phyloP scores from a whole-genome alignment of 2,329 filamentous ascomycete genomes.

The Fusarium haematococcum region DNA sequence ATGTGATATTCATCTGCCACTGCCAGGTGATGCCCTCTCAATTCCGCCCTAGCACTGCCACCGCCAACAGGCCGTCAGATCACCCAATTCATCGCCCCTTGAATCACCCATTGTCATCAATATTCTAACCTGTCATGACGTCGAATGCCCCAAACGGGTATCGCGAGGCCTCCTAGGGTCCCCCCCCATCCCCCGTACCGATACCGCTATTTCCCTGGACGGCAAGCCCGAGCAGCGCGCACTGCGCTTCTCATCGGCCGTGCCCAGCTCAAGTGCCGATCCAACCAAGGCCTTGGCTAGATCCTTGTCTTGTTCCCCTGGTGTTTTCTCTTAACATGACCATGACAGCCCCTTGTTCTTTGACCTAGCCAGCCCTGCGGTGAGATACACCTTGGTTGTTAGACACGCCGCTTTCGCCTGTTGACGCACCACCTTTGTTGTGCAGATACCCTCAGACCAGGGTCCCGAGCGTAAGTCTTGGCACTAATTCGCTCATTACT shows the following conservation, averaged over 20 bases:
- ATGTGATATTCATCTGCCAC: conserved; percentile 19
- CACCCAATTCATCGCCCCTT: conserved; percentile 3
- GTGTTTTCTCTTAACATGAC: conserved; percentile 26
- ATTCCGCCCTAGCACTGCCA: conserved; percentile 28
- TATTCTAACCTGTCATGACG: conserved; percentile 20
- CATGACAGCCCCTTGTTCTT: conserved; percentile 17
- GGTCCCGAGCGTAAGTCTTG: conserved; percentile 8
- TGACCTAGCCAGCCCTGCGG: conserved; percentile 2
- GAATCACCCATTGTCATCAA: neutral
- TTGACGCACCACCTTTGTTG: conserved; percentile 23
- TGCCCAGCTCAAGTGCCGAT: conserved; percentile 27
- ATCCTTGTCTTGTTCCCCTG: neutral
- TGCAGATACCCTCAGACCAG: conserved; percentile 24
- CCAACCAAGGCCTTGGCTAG: conserved; percentile 9
- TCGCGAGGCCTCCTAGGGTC: conserved; percentile 21
- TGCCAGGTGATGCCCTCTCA: neutral
- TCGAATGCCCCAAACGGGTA: conserved; percentile 25
- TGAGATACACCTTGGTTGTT: conserved; percentile 17
- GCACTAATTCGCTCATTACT: conserved; percentile 39
- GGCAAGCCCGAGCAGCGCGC: conserved; percentile 7
- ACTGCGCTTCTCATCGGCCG: conserved; percentile 30
- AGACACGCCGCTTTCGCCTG: conserved; percentile 14
- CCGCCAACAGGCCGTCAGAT: conserved; percentile 16
- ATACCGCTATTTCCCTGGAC: conserved; percentile 35
- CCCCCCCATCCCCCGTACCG: neutral